Evolutionary conservation across 2,329 filamentous ascomycete species (phyloP).

Genomic region (Hypoxylon rubiginosum): DNA sequence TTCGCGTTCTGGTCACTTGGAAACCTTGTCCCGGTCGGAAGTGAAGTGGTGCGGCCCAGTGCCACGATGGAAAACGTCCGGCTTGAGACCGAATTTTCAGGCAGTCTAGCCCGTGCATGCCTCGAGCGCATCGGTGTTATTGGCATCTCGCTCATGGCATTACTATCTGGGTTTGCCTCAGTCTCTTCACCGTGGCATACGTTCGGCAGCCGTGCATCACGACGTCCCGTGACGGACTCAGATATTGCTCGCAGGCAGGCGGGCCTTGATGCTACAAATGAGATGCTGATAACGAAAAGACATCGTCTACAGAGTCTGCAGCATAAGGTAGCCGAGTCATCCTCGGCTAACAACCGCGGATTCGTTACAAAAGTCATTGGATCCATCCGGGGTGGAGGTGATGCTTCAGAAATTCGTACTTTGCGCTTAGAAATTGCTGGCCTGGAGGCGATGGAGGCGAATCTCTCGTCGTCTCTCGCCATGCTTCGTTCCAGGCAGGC

Average conservation of each 20-base stretch:
- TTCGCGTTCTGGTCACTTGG: constrained; percentile 83
- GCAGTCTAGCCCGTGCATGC: constrained; percentile 65
- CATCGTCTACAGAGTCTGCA: constrained; percentile 79
- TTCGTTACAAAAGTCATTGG: constrained; percentile 82
- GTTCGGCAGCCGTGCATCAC: constrained; percentile 73
- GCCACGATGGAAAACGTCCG: constrained; percentile 55
- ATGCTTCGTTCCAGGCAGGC: constrained; percentile 73
- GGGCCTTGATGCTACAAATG: constrained; percentile 81
- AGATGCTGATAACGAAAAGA: constrained; percentile 82
- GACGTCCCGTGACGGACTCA: constrained; percentile 75
- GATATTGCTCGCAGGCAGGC: constrained; percentile 83
- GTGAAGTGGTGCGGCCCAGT: constrained; percentile 59
- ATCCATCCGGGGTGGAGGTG: constrained; percentile 74
- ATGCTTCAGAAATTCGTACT: constrained; percentile 69
- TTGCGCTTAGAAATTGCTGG: constrained; percentile 83
- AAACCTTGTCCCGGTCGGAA: constrained; percentile 66
- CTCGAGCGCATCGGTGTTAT: constrained; percentile 83
- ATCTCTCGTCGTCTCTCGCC: constrained; percentile 74
- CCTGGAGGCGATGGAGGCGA: constrained; percentile 82
- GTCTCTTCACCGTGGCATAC: constrained; percentile 89
- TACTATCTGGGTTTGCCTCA: constrained; percentile 90
- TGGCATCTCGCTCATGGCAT: constrained; percentile 87
- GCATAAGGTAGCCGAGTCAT: constrained; percentile 65
- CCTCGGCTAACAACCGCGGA: constrained; percentile 63
- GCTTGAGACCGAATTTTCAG: constrained; percentile 56